These are phyloP conservation scores for Nadsonia commutata DNA, from an alignment of 1,139 yeast species.

Conservation along the genomic window DNA sequence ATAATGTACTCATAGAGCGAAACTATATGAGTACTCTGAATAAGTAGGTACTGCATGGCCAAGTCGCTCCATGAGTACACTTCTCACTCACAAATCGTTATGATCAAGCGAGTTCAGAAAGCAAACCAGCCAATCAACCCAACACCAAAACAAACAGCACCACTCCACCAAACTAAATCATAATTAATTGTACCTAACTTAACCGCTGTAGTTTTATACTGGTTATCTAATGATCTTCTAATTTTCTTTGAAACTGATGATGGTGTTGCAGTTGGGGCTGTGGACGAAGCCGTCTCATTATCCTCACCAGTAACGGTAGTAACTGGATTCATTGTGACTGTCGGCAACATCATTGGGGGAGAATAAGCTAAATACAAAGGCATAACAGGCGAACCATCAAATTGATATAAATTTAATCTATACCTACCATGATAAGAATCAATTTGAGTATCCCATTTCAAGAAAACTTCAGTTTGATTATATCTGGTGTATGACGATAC, in stretches of 20 bases:
- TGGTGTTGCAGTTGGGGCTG: constrained; percentile 16
- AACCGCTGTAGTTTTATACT: constrained; percentile 62
- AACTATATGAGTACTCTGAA: too few species aligned
- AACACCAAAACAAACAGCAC: constrained; percentile 26
- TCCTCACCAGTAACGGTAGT: constrained; percentile 25
- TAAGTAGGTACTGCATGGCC: too few species aligned
- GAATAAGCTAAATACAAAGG: constrained; percentile 83
- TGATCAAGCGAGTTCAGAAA: too few species aligned
- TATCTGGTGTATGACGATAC: constrained; percentile 56
- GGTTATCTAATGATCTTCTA: constrained; percentile 65
- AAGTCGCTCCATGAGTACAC: too few species aligned
- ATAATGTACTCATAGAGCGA: too few species aligned
- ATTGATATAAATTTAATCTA: constrained; percentile 58
- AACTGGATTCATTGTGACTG: constrained; percentile 80
- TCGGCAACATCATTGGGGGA: constrained; percentile 95
- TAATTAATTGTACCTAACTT: constrained; percentile 31
- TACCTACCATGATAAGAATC: constrained; percentile 77
- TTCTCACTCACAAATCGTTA: too few species aligned
- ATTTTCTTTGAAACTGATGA: constrained; percentile 31
- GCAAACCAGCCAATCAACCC: constrained; percentile 28
- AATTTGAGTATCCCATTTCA: constrained; percentile 40
- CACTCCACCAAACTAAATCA: constrained; percentile 38
- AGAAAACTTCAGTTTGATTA: constrained; percentile 47
- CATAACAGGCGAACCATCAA: constrained; percentile 71
- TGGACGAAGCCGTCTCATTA: constrained; percentile 13